Evolutionary conservation across 371 early-diverging fungal species (phyloP).

Genomic region (Lichtheimia corymbifera): DNA sequence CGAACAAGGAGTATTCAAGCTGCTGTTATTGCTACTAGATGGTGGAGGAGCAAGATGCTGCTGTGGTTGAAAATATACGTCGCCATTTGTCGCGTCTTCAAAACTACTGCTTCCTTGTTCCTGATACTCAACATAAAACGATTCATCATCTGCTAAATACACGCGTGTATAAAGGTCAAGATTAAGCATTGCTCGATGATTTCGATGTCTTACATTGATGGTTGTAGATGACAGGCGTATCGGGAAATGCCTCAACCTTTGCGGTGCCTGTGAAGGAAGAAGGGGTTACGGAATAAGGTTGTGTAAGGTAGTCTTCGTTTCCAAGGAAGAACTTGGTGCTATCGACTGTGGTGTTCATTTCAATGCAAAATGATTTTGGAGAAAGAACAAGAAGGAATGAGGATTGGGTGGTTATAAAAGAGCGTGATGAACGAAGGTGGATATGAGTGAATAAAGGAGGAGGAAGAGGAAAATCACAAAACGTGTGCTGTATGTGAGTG

Average conservation of each 20-base stretch:
- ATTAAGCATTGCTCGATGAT: not conserved
- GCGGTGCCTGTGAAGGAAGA: conserved; percentile 4
- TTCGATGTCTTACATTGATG: not conserved
- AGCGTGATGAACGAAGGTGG: conserved; percentile 3
- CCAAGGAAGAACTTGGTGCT: conserved; percentile 11
- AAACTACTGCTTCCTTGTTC: conserved; percentile 1
- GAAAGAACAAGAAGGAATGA: not conserved
- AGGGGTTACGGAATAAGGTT: conserved; percentile 2
- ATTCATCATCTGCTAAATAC: not conserved
- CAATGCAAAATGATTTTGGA: not conserved
- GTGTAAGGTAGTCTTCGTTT: conserved; percentile 12
- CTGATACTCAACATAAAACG: not conserved
- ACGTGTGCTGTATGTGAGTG: no score
- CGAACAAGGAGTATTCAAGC: not conserved
- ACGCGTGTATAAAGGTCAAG: not conserved
- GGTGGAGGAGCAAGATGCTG: not conserved
- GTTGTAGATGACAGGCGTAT: conserved; percentile 8
- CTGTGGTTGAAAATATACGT: not conserved
- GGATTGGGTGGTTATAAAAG: not conserved
- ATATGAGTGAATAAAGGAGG: no score
- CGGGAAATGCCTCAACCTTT: conserved; percentile 11
- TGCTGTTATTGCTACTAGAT: not conserved
- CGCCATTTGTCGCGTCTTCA: not conserved
- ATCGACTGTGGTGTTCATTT: conserved; percentile 6
- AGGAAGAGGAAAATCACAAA: no score